A percentile compares a stretch with the other conserved stretches of the same genome.
Evolutionary conservation across 441 rosid species (phyloP).

Genomic region (Pelargonium fulgidum): DNA sequence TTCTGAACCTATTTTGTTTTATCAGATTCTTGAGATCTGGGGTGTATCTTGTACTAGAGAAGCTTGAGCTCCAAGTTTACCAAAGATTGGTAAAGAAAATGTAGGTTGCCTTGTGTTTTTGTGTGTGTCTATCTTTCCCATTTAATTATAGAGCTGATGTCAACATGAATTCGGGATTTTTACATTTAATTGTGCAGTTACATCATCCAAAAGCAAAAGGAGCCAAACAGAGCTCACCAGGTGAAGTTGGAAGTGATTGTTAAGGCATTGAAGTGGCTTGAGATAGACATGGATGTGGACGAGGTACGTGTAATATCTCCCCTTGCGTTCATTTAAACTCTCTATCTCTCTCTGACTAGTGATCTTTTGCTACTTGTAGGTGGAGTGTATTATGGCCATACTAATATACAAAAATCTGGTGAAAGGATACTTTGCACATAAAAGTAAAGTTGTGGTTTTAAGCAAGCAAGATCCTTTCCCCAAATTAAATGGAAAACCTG

Average conservation of each 20-base stretch:
- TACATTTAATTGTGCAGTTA: conserved; percentile 38
- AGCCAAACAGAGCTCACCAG: conserved; percentile 89
- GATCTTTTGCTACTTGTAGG: conserved; percentile 34
- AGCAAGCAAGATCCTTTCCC: conserved; percentile 98
- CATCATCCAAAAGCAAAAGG: conserved; percentile 71
- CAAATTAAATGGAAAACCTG: conserved; percentile 65
- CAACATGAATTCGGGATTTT: conserved; percentile 4
- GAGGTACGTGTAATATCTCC: conserved; percentile 43
- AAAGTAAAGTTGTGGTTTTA: conserved; percentile 86
- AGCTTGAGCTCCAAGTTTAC: conserved; percentile 89
- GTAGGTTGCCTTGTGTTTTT: conserved; percentile 27
- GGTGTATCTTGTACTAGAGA: conserved; percentile 87
- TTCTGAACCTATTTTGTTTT: conserved; percentile 6
- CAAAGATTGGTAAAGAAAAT: conserved; percentile 60
- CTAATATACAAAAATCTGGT: conserved; percentile 79
- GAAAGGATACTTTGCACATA: conserved; percentile 86
- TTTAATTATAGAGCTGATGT: not conserved
- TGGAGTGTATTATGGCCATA: conserved; percentile 84
- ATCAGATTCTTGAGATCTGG: conserved; percentile 82
- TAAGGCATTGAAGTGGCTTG: conserved; percentile 84
- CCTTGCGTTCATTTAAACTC: not conserved
- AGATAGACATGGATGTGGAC: conserved; percentile 89
- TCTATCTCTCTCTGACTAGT: too few species aligned
- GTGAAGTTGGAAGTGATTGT: conserved; percentile 84
- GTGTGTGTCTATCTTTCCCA: not conserved